Base-by-base conservation (phyloP, 768 basidiomycete species). In the Psilocybe cyanescens region DNA sequence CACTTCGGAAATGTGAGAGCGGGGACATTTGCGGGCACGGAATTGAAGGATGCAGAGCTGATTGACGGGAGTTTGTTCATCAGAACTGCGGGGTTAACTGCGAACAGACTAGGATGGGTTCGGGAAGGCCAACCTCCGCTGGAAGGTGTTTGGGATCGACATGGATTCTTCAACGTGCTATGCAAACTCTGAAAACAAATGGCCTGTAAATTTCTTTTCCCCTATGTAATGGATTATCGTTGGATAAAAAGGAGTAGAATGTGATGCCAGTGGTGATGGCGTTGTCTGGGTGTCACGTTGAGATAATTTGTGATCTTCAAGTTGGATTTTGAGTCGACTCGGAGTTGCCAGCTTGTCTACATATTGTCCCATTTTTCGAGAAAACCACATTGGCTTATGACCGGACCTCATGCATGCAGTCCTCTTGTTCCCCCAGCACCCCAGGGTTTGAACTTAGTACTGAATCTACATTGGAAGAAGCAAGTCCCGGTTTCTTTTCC, bases 1-100 rank as follows among this genome's bases (percentile, higher is more conserved):
- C 51, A 80, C 58, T 87, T 83, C 57, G 86, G 85, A 8, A 67
- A 68, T 41, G 76, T 79, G 12, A 60, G 50, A 4, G 59, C 65
- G 17, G 70, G 68, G n/a, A 65, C 61, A n/a, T 69, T 71, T 52
- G 55, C 46, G 12, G 56, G 57, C 24, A 68, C 67, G 12, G 70
- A 71, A 55, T 58, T 71, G 33, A 63, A 69, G 48, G 87, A 81
- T 16, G 78, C 78, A 4, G 82, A 81, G 45, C 56, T 70, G 37
- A 67, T 81, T 17, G 89, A 90, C 57, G 88, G 88, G 4, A 82
- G 80, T 17, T 60, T 90, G 37, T 90, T 90, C 68, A 67, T 86
- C 47, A 74, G 87, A 46, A 73, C 74, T 1, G 86, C 87, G 0
- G 81, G 81, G 58, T 53, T 86, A 65, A 81, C 81, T 1, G 74